Conservation (phyloP, 2,329 filamentous ascomycete genomes). For the Acrocalymma vagum region DNA sequence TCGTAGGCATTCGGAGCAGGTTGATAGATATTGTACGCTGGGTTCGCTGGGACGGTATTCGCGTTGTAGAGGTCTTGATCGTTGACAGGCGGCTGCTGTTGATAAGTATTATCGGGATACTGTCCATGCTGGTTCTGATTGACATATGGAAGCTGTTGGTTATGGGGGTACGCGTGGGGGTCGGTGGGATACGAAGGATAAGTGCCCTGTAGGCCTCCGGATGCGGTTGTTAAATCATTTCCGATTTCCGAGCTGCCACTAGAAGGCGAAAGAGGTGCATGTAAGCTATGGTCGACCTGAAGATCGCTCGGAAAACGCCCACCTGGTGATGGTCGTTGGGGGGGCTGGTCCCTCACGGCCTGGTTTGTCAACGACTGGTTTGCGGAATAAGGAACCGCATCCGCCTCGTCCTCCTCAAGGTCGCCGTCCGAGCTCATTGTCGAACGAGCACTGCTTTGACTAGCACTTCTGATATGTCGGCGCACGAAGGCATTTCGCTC, state of each 20-base stretch:
- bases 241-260: constrained; percentile 78
- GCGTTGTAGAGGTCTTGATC: constrained; percentile 20
- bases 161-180: constrained; percentile 24
- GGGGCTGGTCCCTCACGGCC: constrained; percentile 47
- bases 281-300: constrained; percentile 84
- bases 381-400: constrained; percentile 71
- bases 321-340: constrained; percentile 84
- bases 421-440: constrained; percentile 54
- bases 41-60: constrained; percentile 15
- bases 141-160: constrained; percentile 8
- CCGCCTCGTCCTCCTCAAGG: constrained; percentile 65
- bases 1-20: not conserved
- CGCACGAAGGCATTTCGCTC: constrained; percentile 89
- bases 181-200: constrained; percentile 32
- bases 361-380: constrained; percentile 56
- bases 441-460: constrained; percentile 66
- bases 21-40: constrained; percentile 5
- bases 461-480: constrained; percentile 79
- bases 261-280: constrained; percentile 79
- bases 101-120: constrained; percentile 16
- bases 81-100: constrained; percentile 15
- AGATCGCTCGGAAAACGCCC: constrained; percentile 97
- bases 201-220: constrained; percentile 61
- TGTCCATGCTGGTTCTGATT: constrained; percentile 20
- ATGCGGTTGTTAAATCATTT: constrained; percentile 67